phyloP scores from a whole-genome alignment of 352 stramenopile genomes.

The Phytophthora litchii region DNA sequence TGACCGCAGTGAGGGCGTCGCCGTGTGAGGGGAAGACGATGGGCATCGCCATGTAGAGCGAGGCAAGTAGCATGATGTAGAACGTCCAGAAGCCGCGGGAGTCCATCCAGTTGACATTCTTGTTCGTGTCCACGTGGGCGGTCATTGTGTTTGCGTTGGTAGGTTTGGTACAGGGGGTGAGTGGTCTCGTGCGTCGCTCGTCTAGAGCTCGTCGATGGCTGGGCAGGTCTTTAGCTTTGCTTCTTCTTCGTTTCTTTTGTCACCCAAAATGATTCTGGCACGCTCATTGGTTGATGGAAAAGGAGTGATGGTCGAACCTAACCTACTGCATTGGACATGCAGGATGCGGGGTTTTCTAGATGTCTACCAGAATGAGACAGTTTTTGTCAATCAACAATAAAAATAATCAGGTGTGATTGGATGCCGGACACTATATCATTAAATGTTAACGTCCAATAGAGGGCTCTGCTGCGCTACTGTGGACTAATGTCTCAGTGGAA shows the following conservation, averaged over 20 bases:
- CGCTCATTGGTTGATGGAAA: constrained; percentile 24
- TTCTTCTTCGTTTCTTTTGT: constrained; percentile 39
- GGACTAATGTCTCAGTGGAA: no score
- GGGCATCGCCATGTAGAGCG: constrained; percentile 83
- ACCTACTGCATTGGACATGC: no score
- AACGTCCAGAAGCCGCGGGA: constrained; percentile 88
- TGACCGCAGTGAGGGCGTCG: constrained; percentile 83
- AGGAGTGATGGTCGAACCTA: constrained; percentile 16
- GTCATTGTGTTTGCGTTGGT: constrained; percentile 31
- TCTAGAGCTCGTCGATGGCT: not conserved
- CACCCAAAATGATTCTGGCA: constrained; percentile 19
- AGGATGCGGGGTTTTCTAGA: no score
- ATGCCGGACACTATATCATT: no score
- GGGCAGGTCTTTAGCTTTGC: constrained; percentile 7
- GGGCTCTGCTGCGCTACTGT: no score
- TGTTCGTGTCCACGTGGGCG: constrained; percentile 78
- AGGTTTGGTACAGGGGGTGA: not conserved
- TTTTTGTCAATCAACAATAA: no score
- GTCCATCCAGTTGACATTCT: constrained; percentile 93
- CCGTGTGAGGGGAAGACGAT: constrained; percentile 66
- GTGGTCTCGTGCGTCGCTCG: constrained; percentile 4
- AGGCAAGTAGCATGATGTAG: constrained; percentile 80
- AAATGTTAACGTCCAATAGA: no score
- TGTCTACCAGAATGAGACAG: no score
- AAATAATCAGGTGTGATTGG: no score